phyloP scores from a whole-genome alignment of 2,329 filamentous ascomycete species.

The Zopfia rhizophila region DNA sequence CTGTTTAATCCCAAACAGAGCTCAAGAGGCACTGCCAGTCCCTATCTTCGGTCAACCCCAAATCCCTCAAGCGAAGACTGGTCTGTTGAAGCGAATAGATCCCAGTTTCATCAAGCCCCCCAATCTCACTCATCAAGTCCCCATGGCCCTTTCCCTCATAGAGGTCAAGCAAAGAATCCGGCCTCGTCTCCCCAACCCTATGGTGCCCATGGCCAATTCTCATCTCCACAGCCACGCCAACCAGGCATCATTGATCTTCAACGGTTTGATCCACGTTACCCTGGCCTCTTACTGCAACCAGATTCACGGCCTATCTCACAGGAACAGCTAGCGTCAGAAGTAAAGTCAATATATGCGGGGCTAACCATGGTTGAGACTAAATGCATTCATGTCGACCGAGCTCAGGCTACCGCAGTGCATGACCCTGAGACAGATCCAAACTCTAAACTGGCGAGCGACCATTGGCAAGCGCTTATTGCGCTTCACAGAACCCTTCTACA shows the following conservation, averaged over 20 bases:
- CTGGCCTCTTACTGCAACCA: conserved; percentile 63
- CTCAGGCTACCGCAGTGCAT: conserved; percentile 65
- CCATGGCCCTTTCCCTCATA: conserved; percentile 22
- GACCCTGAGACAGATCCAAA: conserved; percentile 55
- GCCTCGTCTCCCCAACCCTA: conserved; percentile 4
- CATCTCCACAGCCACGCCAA: conserved; percentile 30
- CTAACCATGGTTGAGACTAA: conserved; percentile 88
- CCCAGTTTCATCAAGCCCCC: conserved; percentile 26
- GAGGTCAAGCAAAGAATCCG: conserved; percentile 10
- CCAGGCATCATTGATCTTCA: conserved; percentile 47
- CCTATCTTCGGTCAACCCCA: conserved; percentile 29
- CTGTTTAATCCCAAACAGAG: conserved; percentile 33
- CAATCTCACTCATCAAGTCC: conserved; percentile 20
- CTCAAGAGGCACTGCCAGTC: conserved; percentile 22
- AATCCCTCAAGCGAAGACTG: conserved; percentile 36
- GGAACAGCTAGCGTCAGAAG: conserved; percentile 81
- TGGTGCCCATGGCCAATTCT: conserved; percentile 17
- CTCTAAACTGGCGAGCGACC: conserved; percentile 65
- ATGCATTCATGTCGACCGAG: conserved; percentile 83
- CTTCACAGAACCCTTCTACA: conserved; percentile 83
- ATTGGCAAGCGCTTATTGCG: conserved; percentile 86
- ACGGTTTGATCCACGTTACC: conserved; percentile 8
- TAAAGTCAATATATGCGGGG: conserved; percentile 84
- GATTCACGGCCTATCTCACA: conserved; percentile 77
- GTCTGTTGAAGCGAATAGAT: conserved; percentile 34